Percentiles rank a stretch among this genome's conserved stretches.
phyloP scores from a whole-genome alignment of 140 eudicot species.

The Senecio squalidus region DNA sequence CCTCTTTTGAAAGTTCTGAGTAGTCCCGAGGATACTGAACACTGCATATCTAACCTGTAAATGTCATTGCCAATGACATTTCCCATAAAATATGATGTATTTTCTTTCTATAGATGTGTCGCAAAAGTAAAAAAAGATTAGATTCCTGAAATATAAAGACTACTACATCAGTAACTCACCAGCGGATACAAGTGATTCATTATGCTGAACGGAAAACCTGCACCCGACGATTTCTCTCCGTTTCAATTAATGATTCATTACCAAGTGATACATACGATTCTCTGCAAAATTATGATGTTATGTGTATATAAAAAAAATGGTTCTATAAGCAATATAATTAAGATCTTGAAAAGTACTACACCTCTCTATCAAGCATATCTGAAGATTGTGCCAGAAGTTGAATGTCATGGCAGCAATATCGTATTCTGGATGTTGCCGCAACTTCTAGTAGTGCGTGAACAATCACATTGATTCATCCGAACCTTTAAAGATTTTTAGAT shows the following conservation, averaged over 20 bases:
- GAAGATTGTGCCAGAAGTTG: constrained; percentile 99
- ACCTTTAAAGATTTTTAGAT: constrained; percentile 45
- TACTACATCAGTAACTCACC: constrained; percentile 44
- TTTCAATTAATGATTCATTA: constrained; percentile 65
- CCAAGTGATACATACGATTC: constrained; percentile 54
- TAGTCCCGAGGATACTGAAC: constrained; percentile 94
- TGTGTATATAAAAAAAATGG: constrained; percentile 14
- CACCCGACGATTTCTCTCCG: constrained; percentile 78
- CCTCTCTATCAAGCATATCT: constrained; percentile 76
- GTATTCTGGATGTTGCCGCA: constrained; percentile 95
- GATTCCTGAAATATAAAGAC: no score
- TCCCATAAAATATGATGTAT: not conserved
- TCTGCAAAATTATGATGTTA: constrained; percentile 44
- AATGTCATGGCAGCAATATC: constrained; percentile 99
- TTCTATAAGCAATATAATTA: not conserved
- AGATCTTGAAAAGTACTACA: constrained; percentile 24
- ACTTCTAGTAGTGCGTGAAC: constrained; percentile 93
- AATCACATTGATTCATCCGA: constrained; percentile 92
- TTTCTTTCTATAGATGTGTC: constrained; percentile 9
- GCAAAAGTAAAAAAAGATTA: no score
- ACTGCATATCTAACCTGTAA: constrained; percentile 83
- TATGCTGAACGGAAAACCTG: constrained; percentile 72
- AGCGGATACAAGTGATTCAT: constrained; percentile 93
- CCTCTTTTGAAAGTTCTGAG: constrained; percentile 87
- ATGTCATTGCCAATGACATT: no score